A percentile compares a stretch with the other conserved stretches of the same genome.
These are phyloP conservation scores for Anthracocystis setariae DNA, from an alignment of 1,284 basidiomycete genomes.

Conservation along the genomic window DNA sequence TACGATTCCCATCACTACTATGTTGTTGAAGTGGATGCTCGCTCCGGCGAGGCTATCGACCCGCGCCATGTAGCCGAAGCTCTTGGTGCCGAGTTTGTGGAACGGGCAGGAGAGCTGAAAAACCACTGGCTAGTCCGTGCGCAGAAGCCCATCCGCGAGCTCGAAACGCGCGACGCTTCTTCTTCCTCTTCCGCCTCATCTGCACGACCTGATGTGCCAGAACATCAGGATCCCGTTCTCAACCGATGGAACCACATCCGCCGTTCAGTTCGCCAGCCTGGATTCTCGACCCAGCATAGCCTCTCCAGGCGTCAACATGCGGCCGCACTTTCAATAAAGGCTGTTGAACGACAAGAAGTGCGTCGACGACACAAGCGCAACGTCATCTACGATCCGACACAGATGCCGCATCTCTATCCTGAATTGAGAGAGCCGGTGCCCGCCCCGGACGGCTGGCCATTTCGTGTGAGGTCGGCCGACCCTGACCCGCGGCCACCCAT, in stretches of 20 bases:
- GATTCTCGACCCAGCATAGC: slow-evolving; percentile 33
- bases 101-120: slow-evolving; percentile 83
- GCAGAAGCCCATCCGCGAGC: slow-evolving; percentile 47
- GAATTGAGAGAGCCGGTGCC: slow-evolving; percentile 50
- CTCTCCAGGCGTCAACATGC: slow-evolving; percentile 42
- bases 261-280: slow-evolving; percentile 22
- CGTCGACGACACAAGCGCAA: slow-evolving; percentile 64
- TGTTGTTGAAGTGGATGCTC: slow-evolving; percentile 79
- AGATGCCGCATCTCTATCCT: slow-evolving; percentile 62
- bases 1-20: slow-evolving; percentile 91
- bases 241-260: slow-evolving; percentile 70
- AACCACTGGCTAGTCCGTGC: slow-evolving; percentile 87
- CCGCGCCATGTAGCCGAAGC: slow-evolving; percentile 70
- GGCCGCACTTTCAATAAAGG: slow-evolving; percentile 53
- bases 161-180: slow-evolving; percentile 18
- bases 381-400: slow-evolving; percentile 59
- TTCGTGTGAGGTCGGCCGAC: slow-evolving; percentile 16
- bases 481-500: slow-evolving; percentile 44
- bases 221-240: slow-evolving; percentile 68
- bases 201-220: slow-evolving; percentile 27
- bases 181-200: slow-evolving; percentile 9
- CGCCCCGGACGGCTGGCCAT: slow-evolving; percentile 26
- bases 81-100: slow-evolving; percentile 85
- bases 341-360: slow-evolving; percentile 62
- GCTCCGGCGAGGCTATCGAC: slow-evolving; percentile 69